phyloP scores from a whole-genome alignment of 305 asterid genomes.

The Ilex paraguariensis region DNA sequence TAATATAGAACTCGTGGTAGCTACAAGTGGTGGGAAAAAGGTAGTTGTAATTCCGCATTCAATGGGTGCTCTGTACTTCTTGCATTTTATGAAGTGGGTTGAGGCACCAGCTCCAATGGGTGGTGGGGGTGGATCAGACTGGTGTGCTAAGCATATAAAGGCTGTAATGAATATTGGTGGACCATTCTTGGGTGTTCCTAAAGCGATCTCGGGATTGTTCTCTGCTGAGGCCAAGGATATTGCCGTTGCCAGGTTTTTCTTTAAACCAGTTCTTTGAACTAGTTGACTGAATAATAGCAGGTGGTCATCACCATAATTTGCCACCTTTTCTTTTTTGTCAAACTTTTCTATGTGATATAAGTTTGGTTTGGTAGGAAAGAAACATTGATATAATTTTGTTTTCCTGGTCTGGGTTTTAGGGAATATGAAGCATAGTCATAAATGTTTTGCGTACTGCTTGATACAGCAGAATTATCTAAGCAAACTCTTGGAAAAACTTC shows the following conservation, averaged over 20 bases:
- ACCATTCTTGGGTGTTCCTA: slow-evolving; percentile 84
- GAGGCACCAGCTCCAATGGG: slow-evolving; percentile 80
- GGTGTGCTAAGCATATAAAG: slow-evolving; percentile 80
- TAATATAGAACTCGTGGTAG: slow-evolving; percentile 75
- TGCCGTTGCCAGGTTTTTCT: slow-evolving; percentile 64
- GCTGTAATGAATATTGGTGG: slow-evolving; percentile 82
- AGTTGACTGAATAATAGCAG: too few relatives aligned
- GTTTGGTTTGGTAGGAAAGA: too few relatives aligned
- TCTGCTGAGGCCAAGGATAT: slow-evolving; percentile 86
- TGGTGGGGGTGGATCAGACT: slow-evolving; percentile 79
- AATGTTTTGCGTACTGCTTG: too few relatives aligned
- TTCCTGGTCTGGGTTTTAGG: too few relatives aligned
- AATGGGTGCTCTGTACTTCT: slow-evolving; percentile 78
- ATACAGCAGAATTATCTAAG: too few relatives aligned
- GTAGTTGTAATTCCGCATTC: slow-evolving; percentile 86
- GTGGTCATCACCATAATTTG: too few relatives aligned
- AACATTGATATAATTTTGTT: too few relatives aligned
- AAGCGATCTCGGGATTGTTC: slow-evolving; percentile 64
- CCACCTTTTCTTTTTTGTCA: too few relatives aligned
- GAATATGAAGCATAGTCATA: too few relatives aligned
- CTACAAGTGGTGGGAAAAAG: slow-evolving; percentile 65
- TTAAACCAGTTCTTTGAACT: slow-evolving; percentile 10
- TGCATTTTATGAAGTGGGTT: slow-evolving; percentile 95
- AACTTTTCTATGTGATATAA: too few relatives aligned
- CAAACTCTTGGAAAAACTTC: too few relatives aligned